phyloP scores from a whole-genome alignment of 1,139 yeast genomes.

The Saccharomycopsis crataegensis region DNA sequence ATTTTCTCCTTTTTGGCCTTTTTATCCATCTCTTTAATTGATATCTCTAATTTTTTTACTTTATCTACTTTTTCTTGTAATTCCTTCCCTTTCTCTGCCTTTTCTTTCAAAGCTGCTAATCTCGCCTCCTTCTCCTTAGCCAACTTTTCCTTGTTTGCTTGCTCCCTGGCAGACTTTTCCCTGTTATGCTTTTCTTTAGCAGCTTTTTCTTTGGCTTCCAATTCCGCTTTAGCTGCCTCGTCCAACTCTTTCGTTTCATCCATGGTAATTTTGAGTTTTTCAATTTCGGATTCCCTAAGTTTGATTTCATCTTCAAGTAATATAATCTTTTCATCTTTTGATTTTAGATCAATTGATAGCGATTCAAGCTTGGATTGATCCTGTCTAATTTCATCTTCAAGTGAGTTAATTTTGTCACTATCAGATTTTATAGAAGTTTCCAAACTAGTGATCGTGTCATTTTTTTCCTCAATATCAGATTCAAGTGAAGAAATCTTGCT shows the following conservation, averaged over 20 bases:
- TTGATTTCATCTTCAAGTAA: neutral
- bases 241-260: constrained; percentile 4
- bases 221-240: constrained; percentile 1
- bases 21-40: constrained; percentile 9
- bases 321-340: constrained; percentile 1
- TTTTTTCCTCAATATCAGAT: neutral
- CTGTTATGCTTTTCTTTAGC: neutral
- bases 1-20: constrained; percentile 17
- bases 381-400: neutral
- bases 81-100: constrained; percentile 1
- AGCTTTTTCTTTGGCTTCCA: neutral
- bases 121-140: constrained; percentile 1
- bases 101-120: neutral
- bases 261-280: neutral
- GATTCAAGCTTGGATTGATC: neutral
- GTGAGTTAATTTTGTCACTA: neutral
- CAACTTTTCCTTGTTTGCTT: constrained; percentile 3
- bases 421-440: neutral
- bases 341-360: neutral
- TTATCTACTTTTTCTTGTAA: constrained; percentile 21
- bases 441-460: neutral
- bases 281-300: neutral
- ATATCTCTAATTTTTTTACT: constrained; percentile 22
- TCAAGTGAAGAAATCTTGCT: neutral
- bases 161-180: constrained; percentile 5